Evolutionary conservation across 73 alveolate species (phyloP).

Genomic region (Uronychia setigera): DNA sequence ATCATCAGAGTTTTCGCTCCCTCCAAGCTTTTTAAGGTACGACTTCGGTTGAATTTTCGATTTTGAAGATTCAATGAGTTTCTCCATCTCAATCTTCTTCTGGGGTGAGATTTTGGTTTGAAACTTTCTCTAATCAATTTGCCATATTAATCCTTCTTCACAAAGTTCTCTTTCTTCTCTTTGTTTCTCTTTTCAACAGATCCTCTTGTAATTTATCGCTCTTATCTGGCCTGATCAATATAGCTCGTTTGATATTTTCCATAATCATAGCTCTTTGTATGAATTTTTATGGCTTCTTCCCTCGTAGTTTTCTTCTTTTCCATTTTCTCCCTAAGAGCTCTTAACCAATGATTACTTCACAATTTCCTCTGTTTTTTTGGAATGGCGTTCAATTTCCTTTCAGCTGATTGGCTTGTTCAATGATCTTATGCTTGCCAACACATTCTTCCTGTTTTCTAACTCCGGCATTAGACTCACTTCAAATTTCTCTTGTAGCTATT

Average conservation of each 20-base stretch:
- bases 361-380: background rate
- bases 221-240: background rate
- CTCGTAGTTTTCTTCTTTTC: background rate
- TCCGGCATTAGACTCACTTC: background rate
- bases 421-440: background rate
- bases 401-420: background rate
- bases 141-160: background rate
- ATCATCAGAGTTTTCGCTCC: too few species aligned
- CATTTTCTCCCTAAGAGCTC: background rate
- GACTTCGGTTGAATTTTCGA: background rate
- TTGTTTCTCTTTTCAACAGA: background rate
- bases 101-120: background rate
- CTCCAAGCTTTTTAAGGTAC: background rate
- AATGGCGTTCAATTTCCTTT: background rate
- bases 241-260: background rate
- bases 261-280: background rate
- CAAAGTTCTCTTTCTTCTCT: background rate
- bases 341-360: background rate
- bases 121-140: background rate
- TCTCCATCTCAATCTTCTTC: background rate
- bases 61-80: background rate
- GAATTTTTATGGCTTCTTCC: background rate
- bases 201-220: background rate
- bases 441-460: background rate
- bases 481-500: background rate